Percentiles rank a stretch among this genome's conserved stretches.
Conservation (phyloP, 371 early-diverging fungal genomes). For the Nosema granulosis region DNA sequence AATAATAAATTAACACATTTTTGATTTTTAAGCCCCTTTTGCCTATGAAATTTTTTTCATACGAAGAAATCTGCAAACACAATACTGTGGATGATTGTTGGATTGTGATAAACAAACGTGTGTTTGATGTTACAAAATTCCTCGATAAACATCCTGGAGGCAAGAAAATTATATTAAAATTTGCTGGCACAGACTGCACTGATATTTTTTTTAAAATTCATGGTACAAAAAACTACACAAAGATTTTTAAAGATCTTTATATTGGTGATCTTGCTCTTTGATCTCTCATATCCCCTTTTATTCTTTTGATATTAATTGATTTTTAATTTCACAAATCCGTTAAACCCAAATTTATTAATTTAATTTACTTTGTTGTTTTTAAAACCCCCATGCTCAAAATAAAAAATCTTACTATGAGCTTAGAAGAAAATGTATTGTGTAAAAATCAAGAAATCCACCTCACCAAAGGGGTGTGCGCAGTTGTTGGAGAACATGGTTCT, state of each 20-base stretch:
- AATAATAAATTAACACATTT: too few species aligned
- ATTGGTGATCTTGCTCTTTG: too few species aligned
- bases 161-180: constrained; percentile 76
- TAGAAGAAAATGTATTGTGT: constrained; percentile 15
- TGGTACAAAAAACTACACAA: too few species aligned
- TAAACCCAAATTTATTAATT: too few species aligned
- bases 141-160: constrained; percentile 92
- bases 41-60: too few species aligned
- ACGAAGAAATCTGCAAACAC: constrained; percentile 76
- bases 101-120: constrained; percentile 81
- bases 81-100: constrained; percentile 76
- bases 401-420: background rate
- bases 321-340: too few species aligned
- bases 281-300: too few species aligned
- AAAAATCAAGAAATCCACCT: background rate
- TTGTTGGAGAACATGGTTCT: background rate
- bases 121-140: constrained; percentile 86
- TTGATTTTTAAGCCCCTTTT: too few species aligned
- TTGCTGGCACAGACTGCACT: constrained; percentile 86
- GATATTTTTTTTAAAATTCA: constrained; percentile 79
- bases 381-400: constrained; percentile 8
- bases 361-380: too few species aligned
- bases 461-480: background rate
- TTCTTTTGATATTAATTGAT: too few species aligned
- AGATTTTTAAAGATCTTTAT: too few species aligned